These are phyloP conservation scores for Platanthera zijinensis DNA, from an alignment of 106 monocot species.

Conservation along the genomic window DNA sequence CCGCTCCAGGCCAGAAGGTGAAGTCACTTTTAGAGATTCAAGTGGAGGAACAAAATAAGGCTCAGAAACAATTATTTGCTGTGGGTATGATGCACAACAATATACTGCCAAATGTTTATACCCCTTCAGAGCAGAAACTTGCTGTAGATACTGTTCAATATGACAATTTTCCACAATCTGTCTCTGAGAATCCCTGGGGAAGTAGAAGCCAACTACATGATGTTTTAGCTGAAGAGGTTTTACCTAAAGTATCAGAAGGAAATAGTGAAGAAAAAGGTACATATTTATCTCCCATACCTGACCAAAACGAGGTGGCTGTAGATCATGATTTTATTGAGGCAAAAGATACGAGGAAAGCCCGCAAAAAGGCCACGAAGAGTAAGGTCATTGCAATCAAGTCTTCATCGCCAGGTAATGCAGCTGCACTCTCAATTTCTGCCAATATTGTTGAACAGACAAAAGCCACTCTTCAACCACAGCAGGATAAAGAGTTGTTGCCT, in stretches of 20 bases:
- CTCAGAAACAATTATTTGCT: constrained; percentile 20
- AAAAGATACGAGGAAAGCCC: constrained; percentile 72
- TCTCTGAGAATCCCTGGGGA: constrained; percentile 17
- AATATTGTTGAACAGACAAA: constrained; percentile 37
- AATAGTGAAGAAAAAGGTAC: constrained; percentile 13
- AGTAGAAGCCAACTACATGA: constrained; percentile 70
- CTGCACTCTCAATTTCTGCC: constrained; percentile 25
- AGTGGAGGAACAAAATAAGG: constrained; percentile 65
- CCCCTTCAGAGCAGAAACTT: constrained; percentile 36
- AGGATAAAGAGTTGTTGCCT: constrained; percentile 49
- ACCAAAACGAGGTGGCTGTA: constrained; percentile 8
- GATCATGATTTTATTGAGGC: constrained; percentile 83
- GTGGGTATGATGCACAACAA: constrained; percentile 12
- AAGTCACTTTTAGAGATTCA: constrained; percentile 94
- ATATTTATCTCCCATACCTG: constrained; percentile 9
- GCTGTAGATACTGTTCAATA: constrained; percentile 20
- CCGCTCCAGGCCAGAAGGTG: constrained; percentile 54
- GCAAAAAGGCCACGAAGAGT: constrained; percentile 69
- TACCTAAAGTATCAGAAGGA: constrained; percentile 42
- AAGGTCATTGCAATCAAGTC: constrained; percentile 55
- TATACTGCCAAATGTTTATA: constrained; percentile 3
- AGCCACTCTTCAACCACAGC: constrained; percentile 28
- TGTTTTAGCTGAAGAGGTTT: constrained; percentile 72
- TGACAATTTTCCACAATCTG: neutral
- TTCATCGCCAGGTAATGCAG: constrained; percentile 37